Base-by-base conservation (phyloP, 2,329 filamentous ascomycete species). In the Phaeosphaeria sp. region DNA sequence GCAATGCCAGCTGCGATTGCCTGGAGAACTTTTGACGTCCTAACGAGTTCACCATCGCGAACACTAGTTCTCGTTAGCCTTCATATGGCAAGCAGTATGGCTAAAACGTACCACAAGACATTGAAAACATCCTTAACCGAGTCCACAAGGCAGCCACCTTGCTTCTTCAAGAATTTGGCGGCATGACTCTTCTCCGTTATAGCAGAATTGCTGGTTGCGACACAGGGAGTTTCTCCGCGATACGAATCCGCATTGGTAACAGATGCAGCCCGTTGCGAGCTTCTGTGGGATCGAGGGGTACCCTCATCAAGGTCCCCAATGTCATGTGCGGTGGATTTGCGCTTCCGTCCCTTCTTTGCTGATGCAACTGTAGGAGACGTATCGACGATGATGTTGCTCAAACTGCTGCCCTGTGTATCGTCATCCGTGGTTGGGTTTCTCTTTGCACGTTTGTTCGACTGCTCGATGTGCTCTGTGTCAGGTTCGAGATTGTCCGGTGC, bases 11-110 rank as follows among this genome's bases (percentile, higher is more conserved):
- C 64, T 11, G 78, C 74, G 6, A 84, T 69, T 3, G 78, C 73
- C 17, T 78, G 72, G 4, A 84, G 68, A 2, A 84, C 68, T 55
- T 84, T 84, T 17, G 75, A 67, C 0, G 81, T 82, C 47, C 78
- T 80, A 30, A 72, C 70, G 2, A 84, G 63, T 13, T 72, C 63
- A 7, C 74, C 73, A 23, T 76, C 63, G 27, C 73, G 73, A 2
- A 82, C 73, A 57, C 82, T 78, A 56, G 21, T 9, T 20, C 2
- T 17, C 4, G 25, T 75, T 58, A 74, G 66, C 30, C 15, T 48
- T 15, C 2, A 33, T 23, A 7, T 6, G 13, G 9, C 7, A 33
- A 22, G 50, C 13, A 23, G 1, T 15, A 13, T 39, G 22, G 22
- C n/a, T 36, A 9, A 15, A 10, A 58, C 72, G 62, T 55, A 75